Percentiles rank a stretch among this genome's conserved stretches.
Conservation (phyloP, 306 rosid genomes). For the Rosa chinensis region DNA sequence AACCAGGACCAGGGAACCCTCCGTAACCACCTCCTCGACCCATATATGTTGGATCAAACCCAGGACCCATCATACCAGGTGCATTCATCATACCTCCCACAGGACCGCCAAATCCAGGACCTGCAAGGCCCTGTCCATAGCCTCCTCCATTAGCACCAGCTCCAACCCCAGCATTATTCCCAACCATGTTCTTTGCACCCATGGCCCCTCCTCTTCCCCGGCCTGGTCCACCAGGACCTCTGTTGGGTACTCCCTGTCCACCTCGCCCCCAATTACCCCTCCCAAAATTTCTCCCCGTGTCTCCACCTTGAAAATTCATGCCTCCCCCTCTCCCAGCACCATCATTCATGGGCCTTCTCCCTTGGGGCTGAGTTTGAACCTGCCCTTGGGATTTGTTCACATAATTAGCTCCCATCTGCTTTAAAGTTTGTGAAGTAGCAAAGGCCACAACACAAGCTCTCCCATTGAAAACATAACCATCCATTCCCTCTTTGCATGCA, state of each 20-base stretch:
- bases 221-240: conserved; percentile 42
- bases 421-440: conserved; percentile 45
- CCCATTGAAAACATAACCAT: conserved; percentile 48
- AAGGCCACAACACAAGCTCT: conserved; percentile 54
- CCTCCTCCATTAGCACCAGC: conserved; percentile 34
- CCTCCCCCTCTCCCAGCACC: conserved; percentile 38
- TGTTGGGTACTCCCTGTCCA: conserved; percentile 37
- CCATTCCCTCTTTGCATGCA: conserved; percentile 56
- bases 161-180: conserved; percentile 37
- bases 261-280: conserved; percentile 61
- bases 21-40: conserved; percentile 51
- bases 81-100: conserved; percentile 45
- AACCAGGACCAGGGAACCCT: conserved; percentile 50
- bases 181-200: conserved; percentile 40
- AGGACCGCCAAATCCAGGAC: conserved; percentile 42
- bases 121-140: conserved; percentile 45
- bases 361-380: conserved; percentile 38
- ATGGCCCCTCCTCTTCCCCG: conserved; percentile 50
- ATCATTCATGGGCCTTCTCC: conserved; percentile 45
- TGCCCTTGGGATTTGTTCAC: conserved; percentile 33
- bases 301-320: conserved; percentile 45
- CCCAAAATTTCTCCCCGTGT: conserved; percentile 40
- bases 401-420: conserved; percentile 54
- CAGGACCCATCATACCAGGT: conserved; percentile 50
- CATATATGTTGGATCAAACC: conserved; percentile 54